Conservation (phyloP, 805 yeast genomes). For the Myxozyma neotropica region DNA sequence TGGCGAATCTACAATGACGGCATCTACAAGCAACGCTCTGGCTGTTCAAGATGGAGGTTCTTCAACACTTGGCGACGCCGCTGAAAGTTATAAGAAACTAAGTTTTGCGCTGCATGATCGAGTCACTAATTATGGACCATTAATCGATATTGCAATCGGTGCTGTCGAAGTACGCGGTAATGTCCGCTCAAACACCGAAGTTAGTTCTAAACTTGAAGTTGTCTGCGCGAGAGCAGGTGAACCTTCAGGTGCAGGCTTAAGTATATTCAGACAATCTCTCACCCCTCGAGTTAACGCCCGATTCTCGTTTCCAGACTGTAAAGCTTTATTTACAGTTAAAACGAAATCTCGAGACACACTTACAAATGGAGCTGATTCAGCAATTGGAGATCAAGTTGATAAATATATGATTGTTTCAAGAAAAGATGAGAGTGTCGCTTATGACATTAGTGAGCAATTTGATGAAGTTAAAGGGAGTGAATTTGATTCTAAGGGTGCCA, state of each 20-base stretch:
- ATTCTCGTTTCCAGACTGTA: conserved; percentile 70
- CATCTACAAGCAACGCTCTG: neutral
- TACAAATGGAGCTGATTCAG: conserved; percentile 7
- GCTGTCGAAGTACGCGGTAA: conserved; percentile 6
- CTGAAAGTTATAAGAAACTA: conserved; percentile 32
- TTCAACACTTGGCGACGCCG: neutral
- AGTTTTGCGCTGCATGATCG: conserved; percentile 55
- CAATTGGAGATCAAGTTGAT: conserved; percentile 28
- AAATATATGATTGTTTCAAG: conserved; percentile 38
- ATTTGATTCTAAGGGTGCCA: conserved; percentile 63
- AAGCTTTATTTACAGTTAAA: conserved; percentile 73
- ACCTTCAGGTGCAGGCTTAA: conserved; percentile 52
- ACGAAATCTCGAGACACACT: conserved; percentile 30
- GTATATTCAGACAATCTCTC: conserved; percentile 66
- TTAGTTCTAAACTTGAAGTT: conserved; percentile 48
- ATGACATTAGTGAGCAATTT: conserved; percentile 47
- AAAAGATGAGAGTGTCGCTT: conserved; percentile 46
- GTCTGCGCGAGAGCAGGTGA: conserved; percentile 71
- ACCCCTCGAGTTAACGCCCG: conserved; percentile 66
- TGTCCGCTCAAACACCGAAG: neutral
- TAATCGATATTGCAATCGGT: conserved; percentile 68
- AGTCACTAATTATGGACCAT: conserved; percentile 70
- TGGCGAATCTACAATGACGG: conserved; percentile 20
- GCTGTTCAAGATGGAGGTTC: conserved; percentile 27
- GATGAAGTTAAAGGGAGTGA: conserved; percentile 62